Percentiles rank a stretch among this genome's conserved stretches.
phyloP scores from a whole-genome alignment of 2,329 filamentous ascomycete genomes.

The Monosporascus sp. region DNA sequence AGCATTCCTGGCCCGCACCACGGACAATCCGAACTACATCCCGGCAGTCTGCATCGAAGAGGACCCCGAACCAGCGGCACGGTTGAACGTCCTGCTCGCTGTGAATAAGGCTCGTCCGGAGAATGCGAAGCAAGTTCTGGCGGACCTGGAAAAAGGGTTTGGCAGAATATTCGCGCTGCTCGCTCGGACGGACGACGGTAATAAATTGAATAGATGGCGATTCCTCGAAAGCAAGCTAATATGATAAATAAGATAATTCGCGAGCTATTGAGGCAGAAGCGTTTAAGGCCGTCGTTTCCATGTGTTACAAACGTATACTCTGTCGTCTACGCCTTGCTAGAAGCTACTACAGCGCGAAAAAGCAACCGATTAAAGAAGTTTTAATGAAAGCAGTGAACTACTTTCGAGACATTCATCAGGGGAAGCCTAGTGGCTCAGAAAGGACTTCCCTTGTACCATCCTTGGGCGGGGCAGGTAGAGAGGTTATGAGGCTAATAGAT shows the following conservation, averaged over 20 bases:
- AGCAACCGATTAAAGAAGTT: conserved; percentile 8
- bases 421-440: not conserved
- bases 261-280: conserved; percentile 9
- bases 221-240: too few species aligned
- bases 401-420: not conserved
- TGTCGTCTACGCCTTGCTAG: conserved; percentile 18
- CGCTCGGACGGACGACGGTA: conserved; percentile 2
- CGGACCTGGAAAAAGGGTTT: conserved; percentile 7
- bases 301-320: conserved; percentile 27
- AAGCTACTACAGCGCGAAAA: not conserved
- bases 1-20: conserved; percentile 29
- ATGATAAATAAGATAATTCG: not conserved
- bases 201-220: not conserved
- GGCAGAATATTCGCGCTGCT: conserved; percentile 13
- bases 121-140: conserved; percentile 16
- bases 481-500: conserved; percentile 18
- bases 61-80: not conserved
- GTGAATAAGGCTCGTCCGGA: conserved; percentile 22
- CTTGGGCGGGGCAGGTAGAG: conserved; percentile 16
- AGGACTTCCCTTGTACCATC: not conserved
- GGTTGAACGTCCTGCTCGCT: conserved; percentile 25
- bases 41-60: conserved; percentile 31
- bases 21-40: conserved; percentile 25
- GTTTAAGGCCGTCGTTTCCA: conserved; percentile 24
- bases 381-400: conserved; percentile 2